Evolutionary conservation across 1,139 yeast species (phyloP).

Genomic region (Pneumocystis oryctolagi): DNA sequence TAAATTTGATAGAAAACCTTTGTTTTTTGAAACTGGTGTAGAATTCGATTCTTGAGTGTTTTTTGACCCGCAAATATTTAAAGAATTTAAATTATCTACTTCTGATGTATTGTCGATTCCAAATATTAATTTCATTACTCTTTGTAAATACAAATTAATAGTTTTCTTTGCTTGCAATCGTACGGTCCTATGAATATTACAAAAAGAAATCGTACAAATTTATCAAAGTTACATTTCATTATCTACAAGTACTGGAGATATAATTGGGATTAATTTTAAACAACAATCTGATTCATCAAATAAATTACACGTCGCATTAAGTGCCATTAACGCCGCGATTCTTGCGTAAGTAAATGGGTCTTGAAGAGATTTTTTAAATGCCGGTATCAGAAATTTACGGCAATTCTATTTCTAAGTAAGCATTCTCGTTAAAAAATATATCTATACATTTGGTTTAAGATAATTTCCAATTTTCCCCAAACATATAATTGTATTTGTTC

Average conservation of each 20-base stretch:
- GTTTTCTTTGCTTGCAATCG: conserved; percentile 56
- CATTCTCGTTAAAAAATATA: background rate
- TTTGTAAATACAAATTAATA: conserved; percentile 47
- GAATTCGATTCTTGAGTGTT: background rate
- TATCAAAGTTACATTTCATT: conserved; percentile 29
- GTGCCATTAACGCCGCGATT: conserved; percentile 62
- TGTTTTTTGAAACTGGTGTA: background rate
- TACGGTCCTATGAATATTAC: conserved; percentile 29
- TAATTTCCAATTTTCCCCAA: conserved; percentile 55
- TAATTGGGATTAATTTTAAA: conserved; percentile 65
- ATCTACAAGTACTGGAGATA: conserved; percentile 75
- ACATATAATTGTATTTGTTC: conserved; percentile 72
- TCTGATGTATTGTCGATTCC: conserved; percentile 14
- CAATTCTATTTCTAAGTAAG: conserved; percentile 18
- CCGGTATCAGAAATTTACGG: conserved; percentile 59
- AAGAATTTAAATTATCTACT: background rate
- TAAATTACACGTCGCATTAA: conserved; percentile 46
- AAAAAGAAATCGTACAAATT: background rate
- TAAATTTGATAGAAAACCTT: background rate
- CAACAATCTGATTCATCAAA: conserved; percentile 69
- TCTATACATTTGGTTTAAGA: conserved; percentile 33
- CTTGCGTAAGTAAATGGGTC: conserved; percentile 71
- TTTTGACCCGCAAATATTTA: background rate
- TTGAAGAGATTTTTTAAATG: conserved; percentile 66
- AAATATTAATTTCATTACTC: conserved; percentile 41